Evolutionary conservation across 2,329 filamentous ascomycete species (phyloP), one percentile per base, ranked within the genome.

Genomic region (Blumeriella jaapii): DNA sequence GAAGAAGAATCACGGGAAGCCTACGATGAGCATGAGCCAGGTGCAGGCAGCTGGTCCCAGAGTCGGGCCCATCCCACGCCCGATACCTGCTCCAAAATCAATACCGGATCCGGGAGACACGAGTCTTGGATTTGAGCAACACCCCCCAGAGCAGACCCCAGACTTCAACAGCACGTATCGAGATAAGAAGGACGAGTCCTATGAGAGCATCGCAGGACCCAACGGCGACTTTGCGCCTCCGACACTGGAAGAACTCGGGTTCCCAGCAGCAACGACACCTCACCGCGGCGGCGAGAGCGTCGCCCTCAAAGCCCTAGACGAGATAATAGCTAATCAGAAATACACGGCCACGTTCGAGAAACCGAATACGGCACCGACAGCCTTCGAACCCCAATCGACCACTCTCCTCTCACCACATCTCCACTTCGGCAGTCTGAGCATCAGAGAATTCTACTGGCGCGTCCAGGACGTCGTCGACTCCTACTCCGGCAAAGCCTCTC

Each of bases 341-440:
- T 86, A 83, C 53, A 75, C 74, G 0, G 78, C 76, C 1, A 83
- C 74, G 0, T 87, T 87, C 49, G 69, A 77, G 51, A 87, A 87
- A 54, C 81, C 82, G 1, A 74, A 76, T 38, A 84, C 80, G 0
- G 82, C 75, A 22, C 82, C 82, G 0, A 79, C 82, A 2, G 77
- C 71, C 2, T 84, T 86, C 47, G 68, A 74, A 23, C 81, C 80
- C 0, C 78, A 79, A 51, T 70, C 78, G 0, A 86, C 82, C 1
- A 85, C 79, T 0, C 62, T 86, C 1, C 65, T 86, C 5, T 83
- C 78, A 0, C 79, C 81, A 0, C 74, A 82, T 52, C 57, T 84
- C 36, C 82, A 87, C 54, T 86, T 87, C 42, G 81, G 82, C 15
- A 71, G 74, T 8, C 61, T 87, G 6, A 77, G 72, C n/a, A 65